Evolutionary conservation across 345 rosid genomes (phyloP).

Genomic region (Lagerstroemia speciosa): DNA sequence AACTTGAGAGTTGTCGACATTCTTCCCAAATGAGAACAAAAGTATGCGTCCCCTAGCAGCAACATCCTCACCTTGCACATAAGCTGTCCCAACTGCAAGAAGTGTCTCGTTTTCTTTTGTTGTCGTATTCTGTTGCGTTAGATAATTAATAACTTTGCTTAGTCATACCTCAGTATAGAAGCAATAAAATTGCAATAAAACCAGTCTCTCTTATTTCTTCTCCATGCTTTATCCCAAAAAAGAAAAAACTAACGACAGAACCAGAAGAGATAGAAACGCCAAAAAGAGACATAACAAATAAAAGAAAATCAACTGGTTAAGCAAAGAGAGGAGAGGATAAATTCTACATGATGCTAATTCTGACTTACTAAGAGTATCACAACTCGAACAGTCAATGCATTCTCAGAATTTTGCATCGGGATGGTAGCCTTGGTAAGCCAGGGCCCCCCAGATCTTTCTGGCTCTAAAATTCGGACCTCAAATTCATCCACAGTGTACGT

Average conservation of each 20-base stretch:
- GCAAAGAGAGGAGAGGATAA: neutral
- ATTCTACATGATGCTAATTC: conserved; percentile 18
- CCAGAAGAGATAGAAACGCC: neutral
- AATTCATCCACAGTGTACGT: conserved; percentile 80
- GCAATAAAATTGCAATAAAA: neutral
- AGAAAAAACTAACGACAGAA: neutral
- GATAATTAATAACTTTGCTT: neutral
- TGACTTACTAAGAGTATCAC: conserved; percentile 78
- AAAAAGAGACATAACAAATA: neutral
- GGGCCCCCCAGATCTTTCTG: conserved; percentile 74
- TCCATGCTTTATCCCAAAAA: conserved; percentile 6
- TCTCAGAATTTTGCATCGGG: conserved; percentile 91
- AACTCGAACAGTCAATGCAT: conserved; percentile 87
- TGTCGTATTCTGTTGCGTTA: conserved; percentile 55
- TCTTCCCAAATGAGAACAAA: conserved; percentile 65
- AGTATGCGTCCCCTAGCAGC: conserved; percentile 96
- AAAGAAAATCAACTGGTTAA: neutral
- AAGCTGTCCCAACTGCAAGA: conserved; percentile 92
- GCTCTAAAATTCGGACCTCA: conserved; percentile 87
- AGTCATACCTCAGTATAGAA: neutral
- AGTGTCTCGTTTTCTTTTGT: conserved; percentile 83
- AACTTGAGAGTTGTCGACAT: conserved; percentile 51
- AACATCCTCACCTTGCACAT: conserved; percentile 99
- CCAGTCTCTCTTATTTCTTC: neutral
- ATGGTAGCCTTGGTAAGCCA: conserved; percentile 94